A percentile compares a stretch with the other conserved stretches of the same genome.
These are phyloP conservation scores for Chaetoceros tenuissimus DNA, from an alignment of 108 stramenopile genomes.

Conservation along the genomic window DNA sequence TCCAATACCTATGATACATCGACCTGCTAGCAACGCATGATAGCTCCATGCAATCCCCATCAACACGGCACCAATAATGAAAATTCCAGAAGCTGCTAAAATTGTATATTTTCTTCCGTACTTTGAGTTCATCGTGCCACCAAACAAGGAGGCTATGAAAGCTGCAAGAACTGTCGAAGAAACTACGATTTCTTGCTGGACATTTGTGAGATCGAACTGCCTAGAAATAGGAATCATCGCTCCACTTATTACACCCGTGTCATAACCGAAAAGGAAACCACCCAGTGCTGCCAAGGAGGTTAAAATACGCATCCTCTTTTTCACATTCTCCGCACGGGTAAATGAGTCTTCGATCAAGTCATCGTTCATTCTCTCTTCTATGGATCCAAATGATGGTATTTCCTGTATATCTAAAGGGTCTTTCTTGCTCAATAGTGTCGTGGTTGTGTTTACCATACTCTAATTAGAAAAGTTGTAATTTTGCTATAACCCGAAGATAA, in stretches of 20 bases:
- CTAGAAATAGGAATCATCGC: conserved; percentile 29
- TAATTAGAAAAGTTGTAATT: no score
- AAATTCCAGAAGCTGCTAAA: conserved; percentile 31
- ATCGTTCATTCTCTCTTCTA: neutral
- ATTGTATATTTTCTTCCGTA: conserved; percentile 37
- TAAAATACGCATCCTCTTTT: conserved; percentile 26
- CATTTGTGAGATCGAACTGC: conserved; percentile 19
- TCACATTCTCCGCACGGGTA: conserved; percentile 2
- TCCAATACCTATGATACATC: conserved; percentile 62
- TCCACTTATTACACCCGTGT: conserved; percentile 48
- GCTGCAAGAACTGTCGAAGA: conserved; percentile 45
- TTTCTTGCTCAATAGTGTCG: no score
- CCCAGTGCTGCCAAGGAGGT: conserved; percentile 47
- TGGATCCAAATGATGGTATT: neutral
- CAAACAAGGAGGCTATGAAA: conserved; percentile 17
- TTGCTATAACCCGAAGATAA: no score
- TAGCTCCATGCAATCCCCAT: conserved; percentile 27
- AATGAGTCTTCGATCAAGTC: neutral
- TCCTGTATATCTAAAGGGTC: no score
- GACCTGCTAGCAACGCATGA: conserved; percentile 36
- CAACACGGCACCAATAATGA: conserved; percentile 34
- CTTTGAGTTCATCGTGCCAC: conserved; percentile 30
- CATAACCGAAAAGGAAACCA: conserved; percentile 54
- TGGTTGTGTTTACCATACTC: no score
- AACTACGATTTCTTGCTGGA: conserved; percentile 46